Evolutionary conservation across 768 basidiomycete species (phyloP).

Genomic region (Leucocoprinus birnbaumii): DNA sequence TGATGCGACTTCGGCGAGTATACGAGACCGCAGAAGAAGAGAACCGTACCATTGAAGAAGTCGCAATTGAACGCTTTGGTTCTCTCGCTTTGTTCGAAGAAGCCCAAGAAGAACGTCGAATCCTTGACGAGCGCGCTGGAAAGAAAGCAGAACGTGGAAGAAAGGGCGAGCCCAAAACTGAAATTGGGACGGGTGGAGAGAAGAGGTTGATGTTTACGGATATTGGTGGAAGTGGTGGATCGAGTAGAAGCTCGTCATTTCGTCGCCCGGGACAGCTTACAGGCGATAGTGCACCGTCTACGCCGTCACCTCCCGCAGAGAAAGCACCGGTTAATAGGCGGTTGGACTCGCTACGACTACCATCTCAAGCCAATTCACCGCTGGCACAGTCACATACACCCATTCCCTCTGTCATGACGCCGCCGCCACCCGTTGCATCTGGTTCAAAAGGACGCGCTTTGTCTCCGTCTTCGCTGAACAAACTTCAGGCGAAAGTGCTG

Average conservation of each 20-base stretch:
- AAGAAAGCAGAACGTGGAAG: constrained; percentile 39
- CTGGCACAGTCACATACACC: constrained; percentile 71
- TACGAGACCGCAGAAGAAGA: constrained; percentile 93
- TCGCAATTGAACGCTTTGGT: constrained; percentile 88
- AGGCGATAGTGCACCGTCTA: constrained; percentile 51
- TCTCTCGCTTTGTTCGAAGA: constrained; percentile 84
- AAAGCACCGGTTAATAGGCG: constrained; percentile 44
- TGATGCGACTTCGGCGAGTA: constrained; percentile 91
- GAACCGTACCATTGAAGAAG: constrained; percentile 62
- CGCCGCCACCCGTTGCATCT: constrained; percentile 48
- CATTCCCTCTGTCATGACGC: constrained; percentile 89
- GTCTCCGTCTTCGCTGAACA: constrained; percentile 83
- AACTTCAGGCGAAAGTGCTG: constrained; percentile 88
- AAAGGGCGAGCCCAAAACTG: constrained; percentile 26
- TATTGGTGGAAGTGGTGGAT: constrained; percentile 53
- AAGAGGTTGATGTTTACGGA: constrained; percentile 72
- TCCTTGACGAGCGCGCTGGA: constrained; percentile 80
- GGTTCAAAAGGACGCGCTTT: constrained; percentile 42
- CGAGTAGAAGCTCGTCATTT: constrained; percentile 86
- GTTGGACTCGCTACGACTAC: constrained; percentile 59
- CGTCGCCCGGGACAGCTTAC: constrained; percentile 67
- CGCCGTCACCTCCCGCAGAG: constrained; percentile 53
- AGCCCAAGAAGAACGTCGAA: constrained; percentile 79
- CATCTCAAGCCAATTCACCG: constrained; percentile 58
- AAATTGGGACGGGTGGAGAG: constrained; percentile 35